Evolutionary conservation across 306 rosid genomes (phyloP).

Genomic region (Cicer pinnatifidum): DNA sequence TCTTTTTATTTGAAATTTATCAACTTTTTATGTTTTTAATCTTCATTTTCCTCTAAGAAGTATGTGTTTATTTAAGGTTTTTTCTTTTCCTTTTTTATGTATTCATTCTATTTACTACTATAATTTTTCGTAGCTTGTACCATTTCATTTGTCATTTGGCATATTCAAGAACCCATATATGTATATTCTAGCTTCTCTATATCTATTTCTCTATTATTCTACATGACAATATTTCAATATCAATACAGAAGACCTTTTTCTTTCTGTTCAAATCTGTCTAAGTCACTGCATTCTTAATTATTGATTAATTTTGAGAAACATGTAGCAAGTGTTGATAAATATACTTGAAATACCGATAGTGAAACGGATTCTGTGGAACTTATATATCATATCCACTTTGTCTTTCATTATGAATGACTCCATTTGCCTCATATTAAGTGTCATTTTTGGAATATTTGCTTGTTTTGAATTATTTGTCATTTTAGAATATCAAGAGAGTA

Average conservation of each 20-base stretch:
- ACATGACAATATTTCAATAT: background rate
- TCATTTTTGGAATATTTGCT: too few relatives aligned
- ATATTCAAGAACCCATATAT: background rate
- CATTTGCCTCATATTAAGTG: too few relatives aligned
- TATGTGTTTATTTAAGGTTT: slow-evolving; percentile 2
- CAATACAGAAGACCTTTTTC: background rate
- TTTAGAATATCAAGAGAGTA: too few relatives aligned
- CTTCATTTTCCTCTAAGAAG: background rate
- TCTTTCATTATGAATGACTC: background rate
- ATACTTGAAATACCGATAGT: background rate
- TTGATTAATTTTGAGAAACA: slow-evolving; percentile 16
- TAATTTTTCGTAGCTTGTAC: slow-evolving; percentile 3
- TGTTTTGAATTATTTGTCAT: too few relatives aligned
- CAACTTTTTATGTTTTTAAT: background rate
- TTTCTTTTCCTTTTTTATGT: background rate
- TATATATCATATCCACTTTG: background rate
- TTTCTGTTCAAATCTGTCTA: background rate
- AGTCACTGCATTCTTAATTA: slow-evolving; percentile 7
- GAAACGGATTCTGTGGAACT: slow-evolving; percentile 20
- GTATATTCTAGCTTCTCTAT: background rate
- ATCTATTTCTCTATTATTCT: background rate
- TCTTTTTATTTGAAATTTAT: slow-evolving; percentile 18
- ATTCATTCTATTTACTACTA: background rate
- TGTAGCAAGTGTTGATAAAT: background rate
- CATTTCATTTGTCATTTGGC: slow-evolving; percentile 18